Evolutionary conservation across 2,329 filamentous ascomycete species (phyloP).

Genomic region (Neocatenulostroma microsporum): DNA sequence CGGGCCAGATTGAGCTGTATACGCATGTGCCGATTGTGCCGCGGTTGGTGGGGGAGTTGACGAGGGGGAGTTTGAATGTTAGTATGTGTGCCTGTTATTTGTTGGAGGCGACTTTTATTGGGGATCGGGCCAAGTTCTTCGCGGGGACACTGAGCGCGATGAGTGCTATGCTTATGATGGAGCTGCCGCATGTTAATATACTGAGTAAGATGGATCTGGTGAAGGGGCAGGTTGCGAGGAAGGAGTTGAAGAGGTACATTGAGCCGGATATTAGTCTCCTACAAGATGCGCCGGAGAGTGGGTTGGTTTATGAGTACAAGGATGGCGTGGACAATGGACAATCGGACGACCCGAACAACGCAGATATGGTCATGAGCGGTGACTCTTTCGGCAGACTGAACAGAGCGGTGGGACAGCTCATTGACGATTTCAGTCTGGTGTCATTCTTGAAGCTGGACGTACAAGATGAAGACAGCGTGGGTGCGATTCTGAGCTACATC

Average conservation of each 20-base stretch:
- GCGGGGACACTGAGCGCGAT: slow-evolving; percentile 91
- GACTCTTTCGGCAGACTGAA: slow-evolving; percentile 76
- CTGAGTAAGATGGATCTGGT: slow-evolving; percentile 97
- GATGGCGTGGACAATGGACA: slow-evolving; percentile 38
- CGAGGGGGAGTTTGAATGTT: slow-evolving; percentile 75
- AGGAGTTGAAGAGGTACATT: slow-evolving; percentile 81
- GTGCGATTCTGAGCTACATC: slow-evolving; percentile 77
- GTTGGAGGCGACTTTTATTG: slow-evolving; percentile 88
- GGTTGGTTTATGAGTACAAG: slow-evolving; percentile 33
- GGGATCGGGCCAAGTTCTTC: slow-evolving; percentile 96
- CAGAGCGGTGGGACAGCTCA: slow-evolving; percentile 77
- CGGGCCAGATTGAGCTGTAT: slow-evolving; percentile 96
- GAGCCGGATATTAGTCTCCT: slow-evolving; percentile 77
- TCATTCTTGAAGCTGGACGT: slow-evolving; percentile 86
- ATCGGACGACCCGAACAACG: slow-evolving; percentile 61
- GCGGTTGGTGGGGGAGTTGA: slow-evolving; percentile 71
- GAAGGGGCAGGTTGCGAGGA: slow-evolving; percentile 77
- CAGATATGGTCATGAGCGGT: slow-evolving; percentile 68
- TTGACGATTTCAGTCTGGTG: slow-evolving; percentile 98
- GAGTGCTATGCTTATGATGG: slow-evolving; percentile 98
- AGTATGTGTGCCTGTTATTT: slow-evolving; percentile 90
- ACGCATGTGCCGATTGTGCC: slow-evolving; percentile 93
- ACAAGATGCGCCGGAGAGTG: slow-evolving; percentile 64
- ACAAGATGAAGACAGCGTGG: slow-evolving; percentile 86
- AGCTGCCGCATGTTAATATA: slow-evolving; percentile 93